Conservation (phyloP, 2,329 filamentous ascomycete species). For the Curvularia spicifera region DNA sequence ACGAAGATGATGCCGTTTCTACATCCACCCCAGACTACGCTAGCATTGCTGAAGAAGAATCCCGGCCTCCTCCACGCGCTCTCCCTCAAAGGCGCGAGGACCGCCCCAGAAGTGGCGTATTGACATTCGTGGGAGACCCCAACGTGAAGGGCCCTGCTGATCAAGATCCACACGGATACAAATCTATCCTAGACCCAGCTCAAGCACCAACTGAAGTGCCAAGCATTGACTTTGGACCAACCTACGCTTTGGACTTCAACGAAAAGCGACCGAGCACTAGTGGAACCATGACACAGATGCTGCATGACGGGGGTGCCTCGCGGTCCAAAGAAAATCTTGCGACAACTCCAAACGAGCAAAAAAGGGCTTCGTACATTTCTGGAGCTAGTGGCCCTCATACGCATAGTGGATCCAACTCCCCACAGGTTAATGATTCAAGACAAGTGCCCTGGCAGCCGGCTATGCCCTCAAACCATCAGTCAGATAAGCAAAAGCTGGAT, state of each 20-base stretch:
- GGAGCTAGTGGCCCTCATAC: conserved; percentile 51
- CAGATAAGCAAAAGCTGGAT: conserved; percentile 64
- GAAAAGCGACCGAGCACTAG: conserved; percentile 63
- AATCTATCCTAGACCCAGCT: conserved; percentile 41
- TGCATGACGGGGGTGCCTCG: conserved; percentile 36
- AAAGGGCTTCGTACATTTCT: conserved; percentile 38
- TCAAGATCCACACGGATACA: conserved; percentile 55
- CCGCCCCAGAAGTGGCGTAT: conserved; percentile 76
- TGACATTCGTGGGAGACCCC: conserved; percentile 74
- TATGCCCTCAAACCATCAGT: conserved; percentile 58
- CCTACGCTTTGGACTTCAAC: conserved; percentile 69
- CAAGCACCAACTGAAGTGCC: conserved; percentile 64
- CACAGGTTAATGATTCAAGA: conserved; percentile 62
- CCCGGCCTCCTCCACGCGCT: conserved; percentile 44
- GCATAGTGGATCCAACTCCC: conserved; percentile 42
- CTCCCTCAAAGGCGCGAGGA: conserved; percentile 63
- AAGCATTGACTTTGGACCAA: conserved; percentile 84
- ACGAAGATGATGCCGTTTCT: conserved; percentile 68
- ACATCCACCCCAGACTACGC: conserved; percentile 79
- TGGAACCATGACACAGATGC: conserved; percentile 56
- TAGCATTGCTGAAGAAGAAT: conserved; percentile 61
- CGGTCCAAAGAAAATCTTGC: conserved; percentile 45
- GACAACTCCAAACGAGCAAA: conserved; percentile 36
- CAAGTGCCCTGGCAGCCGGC: conserved; percentile 83
- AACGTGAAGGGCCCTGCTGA: conserved; percentile 52